Conservation (phyloP, 2,329 filamentous ascomycete genomes). For the Sporothrix inflata region DNA sequence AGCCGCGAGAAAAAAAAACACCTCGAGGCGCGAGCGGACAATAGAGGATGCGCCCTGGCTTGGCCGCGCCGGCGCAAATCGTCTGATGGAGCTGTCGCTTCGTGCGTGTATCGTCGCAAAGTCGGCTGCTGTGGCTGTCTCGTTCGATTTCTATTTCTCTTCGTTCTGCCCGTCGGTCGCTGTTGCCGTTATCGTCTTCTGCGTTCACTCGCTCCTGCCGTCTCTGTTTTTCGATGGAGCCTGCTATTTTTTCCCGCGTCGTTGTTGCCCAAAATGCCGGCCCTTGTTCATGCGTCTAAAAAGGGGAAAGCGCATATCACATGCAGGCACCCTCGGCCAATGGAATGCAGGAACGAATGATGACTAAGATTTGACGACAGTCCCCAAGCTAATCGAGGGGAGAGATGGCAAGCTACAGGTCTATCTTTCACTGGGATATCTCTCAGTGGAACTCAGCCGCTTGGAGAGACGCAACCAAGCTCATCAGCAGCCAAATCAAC, state of each 20-base stretch:
- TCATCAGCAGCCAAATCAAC: background rate
- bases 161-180: slow-evolving; percentile 13
- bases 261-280: slow-evolving; percentile 24
- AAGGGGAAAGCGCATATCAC: background rate
- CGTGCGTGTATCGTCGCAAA: background rate
- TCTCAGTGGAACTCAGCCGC: background rate
- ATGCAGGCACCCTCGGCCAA: slow-evolving; percentile 18
- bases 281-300: slow-evolving; percentile 21
- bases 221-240: slow-evolving; percentile 18
- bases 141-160: background rate
- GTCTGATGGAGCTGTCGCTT: background rate
- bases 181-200: slow-evolving; percentile 3
- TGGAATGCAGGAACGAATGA: slow-evolving; percentile 4
- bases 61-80: slow-evolving; percentile 6
- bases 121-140: background rate
- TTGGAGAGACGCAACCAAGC: slow-evolving; percentile 4
- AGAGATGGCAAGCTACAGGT: background rate
- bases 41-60: background rate
- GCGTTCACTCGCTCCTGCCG: slow-evolving; percentile 6
- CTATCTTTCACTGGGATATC: background rate
- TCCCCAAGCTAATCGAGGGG: slow-evolving; percentile 13
- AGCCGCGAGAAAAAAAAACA: slow-evolving; percentile 16
- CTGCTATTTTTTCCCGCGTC: slow-evolving; percentile 30
- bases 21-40: background rate
- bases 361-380: slow-evolving; percentile 12